Evolutionary conservation across 2,329 filamentous ascomycete genomes (phyloP), one percentile per base, ranked within the genome.

Genomic region (Phaeosphaeriaceae sp.): DNA sequence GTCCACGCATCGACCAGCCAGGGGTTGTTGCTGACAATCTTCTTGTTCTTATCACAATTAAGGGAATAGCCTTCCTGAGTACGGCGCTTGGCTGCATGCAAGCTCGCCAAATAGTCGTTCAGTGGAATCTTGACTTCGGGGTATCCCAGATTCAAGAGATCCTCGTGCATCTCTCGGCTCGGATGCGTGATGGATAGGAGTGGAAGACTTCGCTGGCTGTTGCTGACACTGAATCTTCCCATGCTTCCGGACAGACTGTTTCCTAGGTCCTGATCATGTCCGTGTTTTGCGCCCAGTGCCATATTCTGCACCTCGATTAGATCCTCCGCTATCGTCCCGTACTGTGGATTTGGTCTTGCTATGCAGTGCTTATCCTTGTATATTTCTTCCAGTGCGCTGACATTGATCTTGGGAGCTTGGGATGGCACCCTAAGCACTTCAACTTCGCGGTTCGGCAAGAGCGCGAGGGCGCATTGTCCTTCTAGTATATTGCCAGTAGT

Each of bases 1-100:
- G 87, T 85, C 92, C 92, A 96, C n/a, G 91, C 80, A 55, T 91
- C 89, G 56, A 88, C 84, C n/a, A 94, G 80, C 86, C 90, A 91
- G 27, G 85, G 86, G 68, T 93, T 89, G 59, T 92, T 90, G 6
- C 83, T 81, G 1, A 91, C 84, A n/a, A 93, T 84, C 6, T 83
- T 78, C 60, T 85, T 84, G 68, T 95, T 95, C 48, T 81, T 84
- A 17, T 79, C 77, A 57, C 87, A 88, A 67, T 93, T 81, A 48
- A 88, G 81, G 7, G 80, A 75, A 60, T 84, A 84, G 17, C 82
- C 87, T 68, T 85, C 84, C 57, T 81, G 79, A 66, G 86, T 88
- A 15, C 87, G 82, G 61, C 82, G 75, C 45, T 82, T 81, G 47
- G 81, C 79, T 6, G 84, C 71, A 45, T 76, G 67, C 6, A 78